Evolutionary conservation across 371 early-diverging fungal species (phyloP), one percentile per base, ranked within the genome.

Genomic region (Dichotomocladium elegans): DNA sequence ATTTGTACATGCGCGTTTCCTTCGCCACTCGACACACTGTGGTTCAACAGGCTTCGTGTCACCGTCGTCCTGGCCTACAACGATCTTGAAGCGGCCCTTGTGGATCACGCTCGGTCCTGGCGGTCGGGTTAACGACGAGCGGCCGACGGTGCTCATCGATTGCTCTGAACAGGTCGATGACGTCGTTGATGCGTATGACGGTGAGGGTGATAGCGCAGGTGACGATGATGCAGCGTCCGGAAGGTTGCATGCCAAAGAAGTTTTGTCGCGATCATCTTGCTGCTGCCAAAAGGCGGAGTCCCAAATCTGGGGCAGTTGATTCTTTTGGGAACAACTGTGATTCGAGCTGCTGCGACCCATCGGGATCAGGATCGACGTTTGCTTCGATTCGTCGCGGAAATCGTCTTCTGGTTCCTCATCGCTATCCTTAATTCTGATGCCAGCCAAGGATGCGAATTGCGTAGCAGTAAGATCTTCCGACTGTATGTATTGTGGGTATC

Each of bases 381-480:
- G 54, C 1, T 55, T 41, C n/a, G 28, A 17, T 17, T 53, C 15
- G 9, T 9, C 15, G 31, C 49, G n/a, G 26, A 41, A 37, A 37
- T 56, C 25, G 27, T 59, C 48, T 15, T 44, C 45, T 3, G 19
- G 43, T 10, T 57, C 40, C 24, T 53, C 45, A 35, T 53, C 53
- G 2, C 57, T 46, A 19, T 46, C 40, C 3, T 54, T 61, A 25
- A 70, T 62, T 49, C 67, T 70, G 33, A 74, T 70, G 0, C 74
- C 74, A 22, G 74, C 59, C 56, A 66, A 55, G 28, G 58, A 58
- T 25, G 74, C 74, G 53, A 74, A 74, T 46, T 74, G 71, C 41
- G 66, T 74, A 4, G 71, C 71, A n/a, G 74, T 74, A 9, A 74
- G 64, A 44, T 74, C 71, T 53, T 70, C 71, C 19, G 66, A 68